Evolutionary conservation across 2,329 filamentous ascomycete species (phyloP), one percentile per base, ranked within the genome.

Genomic region (Didymella arachidicola): DNA sequence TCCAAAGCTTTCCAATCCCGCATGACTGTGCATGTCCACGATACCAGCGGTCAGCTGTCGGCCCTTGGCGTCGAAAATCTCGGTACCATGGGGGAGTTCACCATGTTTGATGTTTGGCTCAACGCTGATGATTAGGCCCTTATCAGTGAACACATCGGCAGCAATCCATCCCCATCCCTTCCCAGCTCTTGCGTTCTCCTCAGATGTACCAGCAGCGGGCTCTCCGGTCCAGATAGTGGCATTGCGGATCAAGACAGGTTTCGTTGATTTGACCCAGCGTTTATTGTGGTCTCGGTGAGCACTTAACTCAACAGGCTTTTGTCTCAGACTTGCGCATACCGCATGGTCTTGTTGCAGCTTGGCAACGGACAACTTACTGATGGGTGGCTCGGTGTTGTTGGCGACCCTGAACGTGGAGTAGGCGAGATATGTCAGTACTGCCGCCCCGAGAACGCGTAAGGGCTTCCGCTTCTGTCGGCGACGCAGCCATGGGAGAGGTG

Each of bases 1-100:
- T 29, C 82, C 79, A 0, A 89, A 83, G 26, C 55, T 57, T 19
- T 57, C 55, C 16, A 57, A 19, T 25, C 55, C 55, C 5, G 55
- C 55, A 69, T 91, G 89, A 32, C 83, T 87, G 74, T 91, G 88
- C 86, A 90, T 90, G 68, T 91, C 89, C 46, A 91, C 85, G 65
- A 91, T 86, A 16, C 88, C 89, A 7, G 82, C 81, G 0, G 89
- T 91, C 19, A 91, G 77, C 56, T 82, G 85, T 3, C 86, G 82
- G 1, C 88, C 87, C 26, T 81, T 72, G 4, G 86, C 87, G 53
- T 90, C 80, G 70, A 82, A 88, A 8, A 87, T 67, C 4, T 83
- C 62, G 0, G 79, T 81, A 46, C 84, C 11, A 8, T 26, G 34
- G 3, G 55, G 55, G 30, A 57, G 36, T 3, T 57, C 43, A 10